A percentile compares a stretch with the other conserved stretches of the same genome.
Conservation (phyloP, 306 rosid species). For the Boehmeria nivea region DNA sequence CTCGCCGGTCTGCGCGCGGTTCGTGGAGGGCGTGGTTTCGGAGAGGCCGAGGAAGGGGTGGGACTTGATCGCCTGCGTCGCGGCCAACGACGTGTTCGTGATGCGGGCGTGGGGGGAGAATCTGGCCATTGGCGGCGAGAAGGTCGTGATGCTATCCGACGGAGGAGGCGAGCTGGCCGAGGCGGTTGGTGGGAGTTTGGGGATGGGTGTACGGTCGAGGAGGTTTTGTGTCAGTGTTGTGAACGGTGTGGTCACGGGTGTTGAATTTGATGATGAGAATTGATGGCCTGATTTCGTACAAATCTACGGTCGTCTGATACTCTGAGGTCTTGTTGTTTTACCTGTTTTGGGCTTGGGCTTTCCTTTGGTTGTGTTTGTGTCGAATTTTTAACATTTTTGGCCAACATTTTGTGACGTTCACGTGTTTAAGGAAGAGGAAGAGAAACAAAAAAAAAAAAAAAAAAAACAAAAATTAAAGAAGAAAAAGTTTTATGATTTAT, state of each 20-base stretch:
- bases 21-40: slow-evolving; percentile 16
- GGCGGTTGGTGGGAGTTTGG: slow-evolving; percentile 1
- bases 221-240: slow-evolving; percentile 15
- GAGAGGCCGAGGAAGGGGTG: slow-evolving; percentile 2
- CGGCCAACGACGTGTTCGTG: slow-evolving; percentile 16
- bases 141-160: slow-evolving; percentile 18
- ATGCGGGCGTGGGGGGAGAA: slow-evolving; percentile 29
- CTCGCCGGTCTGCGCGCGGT: slow-evolving; percentile 11
- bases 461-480: too few relatives aligned
- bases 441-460: too few relatives aligned
- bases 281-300: too few relatives aligned
- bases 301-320: too few relatives aligned
- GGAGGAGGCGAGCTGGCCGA: slow-evolving; percentile 17
- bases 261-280: slow-evolving; percentile 7
- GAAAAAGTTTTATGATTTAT: too few relatives aligned
- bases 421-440: too few relatives aligned
- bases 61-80: slow-evolving; percentile 18
- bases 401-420: too few relatives aligned
- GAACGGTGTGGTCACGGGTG: slow-evolving; percentile 20
- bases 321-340: too few relatives aligned
- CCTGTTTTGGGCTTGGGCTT: too few relatives aligned
- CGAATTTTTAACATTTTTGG: too few relatives aligned
- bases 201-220: slow-evolving; percentile 9
- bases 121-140: slow-evolving; percentile 9
- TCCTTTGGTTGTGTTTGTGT: too few relatives aligned